A percentile compares a stretch with the other conserved stretches of the same genome.
phyloP scores from a whole-genome alignment of 2,329 filamentous ascomycete genomes.

The Nothophoma quercina region DNA sequence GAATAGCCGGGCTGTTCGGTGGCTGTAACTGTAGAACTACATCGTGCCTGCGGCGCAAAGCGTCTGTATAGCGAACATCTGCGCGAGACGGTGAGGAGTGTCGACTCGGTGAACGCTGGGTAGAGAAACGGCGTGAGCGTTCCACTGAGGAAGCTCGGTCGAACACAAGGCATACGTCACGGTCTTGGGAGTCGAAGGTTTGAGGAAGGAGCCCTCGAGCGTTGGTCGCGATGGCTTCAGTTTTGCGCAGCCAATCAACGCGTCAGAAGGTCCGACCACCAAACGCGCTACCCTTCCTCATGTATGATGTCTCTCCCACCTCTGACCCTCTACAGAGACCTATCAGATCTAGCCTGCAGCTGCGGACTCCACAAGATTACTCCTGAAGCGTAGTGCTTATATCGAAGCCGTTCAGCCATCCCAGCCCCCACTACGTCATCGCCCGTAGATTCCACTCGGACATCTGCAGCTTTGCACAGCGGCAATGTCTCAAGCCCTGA shows the following conservation, averaged over 20 bases:
- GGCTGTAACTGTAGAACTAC: conserved; percentile 36
- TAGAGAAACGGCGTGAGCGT: conserved; percentile 57
- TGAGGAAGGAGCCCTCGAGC: background rate
- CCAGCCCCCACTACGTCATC: conserved; percentile 7
- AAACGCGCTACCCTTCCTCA: no score
- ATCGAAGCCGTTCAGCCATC: background rate
- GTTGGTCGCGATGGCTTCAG: conserved; percentile 13
- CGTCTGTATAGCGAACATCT: conserved; percentile 25
- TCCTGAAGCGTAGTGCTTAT: conserved; percentile 8
- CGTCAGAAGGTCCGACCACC: conserved; percentile 7
- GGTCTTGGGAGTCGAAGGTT: background rate
- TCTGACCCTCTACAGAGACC: background rate
- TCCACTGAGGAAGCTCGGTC: conserved; percentile 36
- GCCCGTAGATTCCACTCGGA: conserved; percentile 7
- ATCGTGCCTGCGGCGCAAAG: conserved; percentile 32
- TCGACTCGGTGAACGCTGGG: conserved; percentile 47
- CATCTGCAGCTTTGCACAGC: conserved; percentile 3
- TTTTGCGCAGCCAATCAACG: conserved; percentile 24
- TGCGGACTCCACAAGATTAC: background rate
- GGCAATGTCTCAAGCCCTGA: conserved; percentile 31
- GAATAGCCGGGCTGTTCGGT: conserved; percentile 24
- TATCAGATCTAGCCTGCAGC: background rate
- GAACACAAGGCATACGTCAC: conserved; percentile 44
- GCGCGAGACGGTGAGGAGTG: conserved; percentile 31
- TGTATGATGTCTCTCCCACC: no score